Conservation (phyloP, 2,329 filamentous ascomycete species). For the Helicocarpus griseus region DNA sequence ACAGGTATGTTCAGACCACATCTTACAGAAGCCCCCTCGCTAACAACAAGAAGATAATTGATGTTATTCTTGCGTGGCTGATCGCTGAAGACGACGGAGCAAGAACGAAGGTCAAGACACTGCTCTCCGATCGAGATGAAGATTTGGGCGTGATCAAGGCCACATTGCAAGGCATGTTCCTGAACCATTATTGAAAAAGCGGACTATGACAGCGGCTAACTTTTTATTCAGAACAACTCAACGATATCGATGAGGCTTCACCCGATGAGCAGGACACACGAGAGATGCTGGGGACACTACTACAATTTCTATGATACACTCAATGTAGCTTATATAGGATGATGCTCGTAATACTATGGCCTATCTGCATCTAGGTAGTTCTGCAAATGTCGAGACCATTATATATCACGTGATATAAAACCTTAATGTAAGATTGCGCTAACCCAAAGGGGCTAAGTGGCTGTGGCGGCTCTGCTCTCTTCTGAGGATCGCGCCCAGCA, state of each 20-base stretch:
- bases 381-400: not conserved
- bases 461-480: not conserved
- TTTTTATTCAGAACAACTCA: slow-evolving; percentile 45
- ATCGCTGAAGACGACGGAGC: slow-evolving; percentile 79
- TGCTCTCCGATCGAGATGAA: slow-evolving; percentile 61
- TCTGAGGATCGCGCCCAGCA: not conserved
- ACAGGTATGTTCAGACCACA: slow-evolving; percentile 40
- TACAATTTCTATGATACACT: slow-evolving; percentile 26
- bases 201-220: not conserved
- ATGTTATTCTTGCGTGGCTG: slow-evolving; percentile 82
- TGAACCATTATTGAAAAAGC: not conserved
- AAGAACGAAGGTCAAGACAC: slow-evolving; percentile 50
- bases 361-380: not conserved
- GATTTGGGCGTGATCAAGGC: slow-evolving; percentile 51
- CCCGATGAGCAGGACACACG: slow-evolving; percentile 45
- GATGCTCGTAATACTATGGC: not conserved
- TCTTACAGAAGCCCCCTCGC: not conserved
- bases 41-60: slow-evolving; percentile 47
- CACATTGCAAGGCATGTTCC: slow-evolving; percentile 52
- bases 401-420: not conserved
- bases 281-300: slow-evolving; percentile 57
- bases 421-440: not conserved
- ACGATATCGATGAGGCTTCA: slow-evolving; percentile 46
- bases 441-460: not conserved
- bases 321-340: not conserved